phyloP scores from a whole-genome alignment of 441 rosid genomes.

The Biscutella auriculata region DNA sequence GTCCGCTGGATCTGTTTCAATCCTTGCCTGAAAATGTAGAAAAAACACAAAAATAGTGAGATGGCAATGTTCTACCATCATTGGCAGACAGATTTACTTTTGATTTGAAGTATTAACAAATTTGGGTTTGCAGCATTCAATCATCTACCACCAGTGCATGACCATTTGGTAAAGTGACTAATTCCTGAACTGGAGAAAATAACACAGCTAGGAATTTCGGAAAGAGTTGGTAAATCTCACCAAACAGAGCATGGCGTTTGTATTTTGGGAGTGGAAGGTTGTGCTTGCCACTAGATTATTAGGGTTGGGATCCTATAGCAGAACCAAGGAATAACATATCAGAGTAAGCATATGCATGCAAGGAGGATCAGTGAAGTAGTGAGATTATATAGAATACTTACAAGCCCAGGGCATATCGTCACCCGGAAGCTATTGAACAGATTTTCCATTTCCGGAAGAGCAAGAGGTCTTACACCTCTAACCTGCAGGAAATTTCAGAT shows the following conservation, averaged over 20 bases:
- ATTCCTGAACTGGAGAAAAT: too few species aligned
- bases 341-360: background rate
- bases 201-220: too few species aligned
- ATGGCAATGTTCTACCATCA: too few species aligned
- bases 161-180: too few species aligned
- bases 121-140: too few species aligned
- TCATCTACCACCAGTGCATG: too few species aligned
- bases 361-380: background rate
- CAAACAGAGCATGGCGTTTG: conserved; percentile 83
- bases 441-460: conserved; percentile 81
- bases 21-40: conserved; percentile 40
- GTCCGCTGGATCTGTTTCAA: conserved; percentile 98
- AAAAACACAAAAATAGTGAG: too few species aligned
- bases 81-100: too few species aligned
- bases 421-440: conserved; percentile 60
- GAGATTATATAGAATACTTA: background rate
- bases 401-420: conserved; percentile 64
- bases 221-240: conserved; percentile 20
- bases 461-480: conserved; percentile 80
- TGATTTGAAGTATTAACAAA: too few species aligned
- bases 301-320: conserved; percentile 89
- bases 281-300: conserved; percentile 89
- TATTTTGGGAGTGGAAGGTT: conserved; percentile 78
- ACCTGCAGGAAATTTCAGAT: too few species aligned
- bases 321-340: background rate